Conservation (phyloP, 257 asterid species). For the Datura wrightii region DNA sequence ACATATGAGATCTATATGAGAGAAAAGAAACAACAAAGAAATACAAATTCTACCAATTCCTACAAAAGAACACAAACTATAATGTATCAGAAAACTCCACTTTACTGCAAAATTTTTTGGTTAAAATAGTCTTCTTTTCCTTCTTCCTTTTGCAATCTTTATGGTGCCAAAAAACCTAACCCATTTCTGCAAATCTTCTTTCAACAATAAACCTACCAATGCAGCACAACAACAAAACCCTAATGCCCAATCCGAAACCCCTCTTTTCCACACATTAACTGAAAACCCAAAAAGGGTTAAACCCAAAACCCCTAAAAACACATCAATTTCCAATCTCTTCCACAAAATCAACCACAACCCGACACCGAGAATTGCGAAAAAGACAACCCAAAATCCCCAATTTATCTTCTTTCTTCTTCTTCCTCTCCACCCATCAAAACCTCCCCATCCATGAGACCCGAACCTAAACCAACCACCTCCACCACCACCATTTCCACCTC, state of each 20-base stretch:
- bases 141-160: constrained; percentile 47
- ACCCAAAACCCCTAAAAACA: constrained; percentile 51
- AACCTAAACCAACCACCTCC: constrained; percentile 53
- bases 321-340: constrained; percentile 49
- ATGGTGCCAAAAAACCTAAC: constrained; percentile 36
- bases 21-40: neutral
- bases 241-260: constrained; percentile 62
- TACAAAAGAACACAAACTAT: constrained; percentile 6
- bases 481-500: constrained; percentile 60
- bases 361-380: constrained; percentile 42
- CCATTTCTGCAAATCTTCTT: constrained; percentile 46
- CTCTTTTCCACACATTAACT: constrained; percentile 59
- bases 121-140: constrained; percentile 36
- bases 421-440: constrained; percentile 61
- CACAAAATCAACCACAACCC: constrained; percentile 55
- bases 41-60: neutral
- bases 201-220: constrained; percentile 53
- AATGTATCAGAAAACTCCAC: neutral
- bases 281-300: constrained; percentile 64
- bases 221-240: constrained; percentile 81
- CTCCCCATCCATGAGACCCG: constrained; percentile 54
- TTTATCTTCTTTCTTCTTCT: constrained; percentile 43
- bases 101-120: neutral
- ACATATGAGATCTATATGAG: neutral
- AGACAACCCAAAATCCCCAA: constrained; percentile 50